Conservation (phyloP, 306 rosid species). For the Corylus heterophylla region DNA sequence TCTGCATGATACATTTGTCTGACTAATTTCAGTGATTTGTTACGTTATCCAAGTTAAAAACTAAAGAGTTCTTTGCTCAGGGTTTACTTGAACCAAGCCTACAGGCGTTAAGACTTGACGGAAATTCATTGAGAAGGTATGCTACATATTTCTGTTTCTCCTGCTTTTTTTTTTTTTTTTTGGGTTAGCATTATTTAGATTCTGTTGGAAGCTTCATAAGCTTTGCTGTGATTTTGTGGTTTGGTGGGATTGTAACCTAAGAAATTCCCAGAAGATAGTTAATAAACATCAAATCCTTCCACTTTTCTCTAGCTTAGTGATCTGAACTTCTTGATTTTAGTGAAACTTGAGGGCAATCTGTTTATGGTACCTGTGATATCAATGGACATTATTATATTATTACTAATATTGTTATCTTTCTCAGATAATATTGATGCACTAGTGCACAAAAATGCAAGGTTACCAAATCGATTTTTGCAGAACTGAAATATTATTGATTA, state of each 20-base stretch:
- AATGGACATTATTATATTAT: background rate
- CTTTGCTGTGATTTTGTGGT: background rate
- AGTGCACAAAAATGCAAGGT: too few species aligned
- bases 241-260: background rate
- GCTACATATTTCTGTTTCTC: background rate
- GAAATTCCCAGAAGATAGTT: background rate
- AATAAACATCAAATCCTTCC: background rate
- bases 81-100: constrained; percentile 85
- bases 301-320: background rate
- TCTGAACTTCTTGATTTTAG: background rate
- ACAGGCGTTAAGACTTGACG: constrained; percentile 75
- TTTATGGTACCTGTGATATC: background rate
- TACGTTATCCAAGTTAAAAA: constrained; percentile 11
- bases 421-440: too few species aligned
- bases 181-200: background rate
- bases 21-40: constrained; percentile 12
- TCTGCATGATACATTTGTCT: constrained; percentile 7
- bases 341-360: background rate
- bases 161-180: background rate
- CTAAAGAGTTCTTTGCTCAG: constrained; percentile 43
- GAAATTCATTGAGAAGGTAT: constrained; percentile 97
- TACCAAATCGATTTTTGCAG: background rate
- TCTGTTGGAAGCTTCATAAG: background rate
- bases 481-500: too few species aligned
- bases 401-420: too few species aligned